These are phyloP conservation scores for Tricholoma bakamatsutake DNA, from an alignment of 768 basidiomycete species.

Conservation along the genomic window DNA sequence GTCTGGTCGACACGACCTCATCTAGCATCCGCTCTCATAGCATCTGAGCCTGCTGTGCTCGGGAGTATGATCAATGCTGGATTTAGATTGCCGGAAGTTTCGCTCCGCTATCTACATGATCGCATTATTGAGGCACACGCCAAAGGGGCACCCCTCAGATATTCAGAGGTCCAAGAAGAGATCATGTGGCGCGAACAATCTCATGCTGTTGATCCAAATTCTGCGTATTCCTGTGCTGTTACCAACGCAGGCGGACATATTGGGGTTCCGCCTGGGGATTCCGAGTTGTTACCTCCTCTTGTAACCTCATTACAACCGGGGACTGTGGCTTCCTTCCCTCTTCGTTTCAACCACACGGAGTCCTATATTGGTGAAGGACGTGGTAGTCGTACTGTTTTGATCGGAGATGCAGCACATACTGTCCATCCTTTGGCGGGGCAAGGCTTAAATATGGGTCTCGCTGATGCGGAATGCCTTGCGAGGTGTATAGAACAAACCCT, in stretches of 20 bases:
- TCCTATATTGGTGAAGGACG: slow-evolving; percentile 72
- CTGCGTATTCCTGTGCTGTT: slow-evolving; percentile 52
- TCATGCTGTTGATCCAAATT: slow-evolving; percentile 58
- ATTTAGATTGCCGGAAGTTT: slow-evolving; percentile 76
- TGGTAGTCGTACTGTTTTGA: slow-evolving; percentile 71
- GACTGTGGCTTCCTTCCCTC: slow-evolving; percentile 84
- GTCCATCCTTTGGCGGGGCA: slow-evolving; percentile 95
- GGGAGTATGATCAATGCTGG: slow-evolving; percentile 82
- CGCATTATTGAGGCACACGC: slow-evolving; percentile 51
- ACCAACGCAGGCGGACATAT: slow-evolving; percentile 18
- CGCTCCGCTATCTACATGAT: slow-evolving; percentile 60
- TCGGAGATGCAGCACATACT: slow-evolving; percentile 96
- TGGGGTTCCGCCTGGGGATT: slow-evolving; percentile 58
- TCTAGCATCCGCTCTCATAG: slow-evolving; percentile 67
- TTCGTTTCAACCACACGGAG: slow-evolving; percentile 83
- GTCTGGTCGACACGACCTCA: slow-evolving; percentile 90
- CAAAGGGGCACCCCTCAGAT: slow-evolving; percentile 39
- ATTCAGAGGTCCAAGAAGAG: slow-evolving; percentile 49
- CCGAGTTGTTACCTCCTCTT: slow-evolving; percentile 66
- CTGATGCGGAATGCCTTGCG: slow-evolving; percentile 71
- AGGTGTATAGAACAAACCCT: slow-evolving; percentile 56
- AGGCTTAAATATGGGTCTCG: slow-evolving; percentile 91
- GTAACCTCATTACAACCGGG: slow-evolving; percentile 65
- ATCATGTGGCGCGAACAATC: slow-evolving; percentile 69
- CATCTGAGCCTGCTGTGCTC: slow-evolving; percentile 58